Conservation (phyloP, 495 filamentous ascomycete genomes). For the Chaetomium tenue region DNA sequence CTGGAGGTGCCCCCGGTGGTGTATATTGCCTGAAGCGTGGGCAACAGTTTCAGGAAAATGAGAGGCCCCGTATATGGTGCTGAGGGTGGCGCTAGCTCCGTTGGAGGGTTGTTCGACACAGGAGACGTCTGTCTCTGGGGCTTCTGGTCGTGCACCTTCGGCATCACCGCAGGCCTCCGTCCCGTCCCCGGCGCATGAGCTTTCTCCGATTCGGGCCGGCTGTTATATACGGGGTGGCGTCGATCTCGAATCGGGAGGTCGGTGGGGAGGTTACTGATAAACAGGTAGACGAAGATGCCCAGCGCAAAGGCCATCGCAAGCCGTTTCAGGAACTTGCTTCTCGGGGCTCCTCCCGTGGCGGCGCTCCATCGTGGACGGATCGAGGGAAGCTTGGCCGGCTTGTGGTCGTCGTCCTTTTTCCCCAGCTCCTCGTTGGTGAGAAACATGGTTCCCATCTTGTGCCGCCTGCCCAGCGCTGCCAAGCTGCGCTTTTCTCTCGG, state of each 20-base stretch:
- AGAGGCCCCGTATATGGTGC: slow-evolving; percentile 43
- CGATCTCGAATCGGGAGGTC: slow-evolving; percentile 35
- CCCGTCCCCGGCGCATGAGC: slow-evolving; percentile 20
- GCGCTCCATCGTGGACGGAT: slow-evolving; percentile 37
- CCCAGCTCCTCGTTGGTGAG: slow-evolving; percentile 45
- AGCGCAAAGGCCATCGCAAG: slow-evolving; percentile 35
- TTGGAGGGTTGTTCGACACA: not conserved
- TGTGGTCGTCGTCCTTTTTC: slow-evolving; percentile 55
- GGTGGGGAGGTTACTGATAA: slow-evolving; percentile 46
- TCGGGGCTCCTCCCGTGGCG: slow-evolving; percentile 28
- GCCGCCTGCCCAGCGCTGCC: slow-evolving; percentile 1
- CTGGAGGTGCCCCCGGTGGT: slow-evolving; percentile 37
- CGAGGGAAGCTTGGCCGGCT: slow-evolving; percentile 31
- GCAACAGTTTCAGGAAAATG: slow-evolving; percentile 38
- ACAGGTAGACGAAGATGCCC: slow-evolving; percentile 41
- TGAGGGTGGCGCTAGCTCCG: not conserved
- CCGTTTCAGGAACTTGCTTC: slow-evolving; percentile 43
- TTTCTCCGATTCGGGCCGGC: slow-evolving; percentile 24
- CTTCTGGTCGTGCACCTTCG: slow-evolving; percentile 23
- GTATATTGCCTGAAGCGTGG: slow-evolving; percentile 41
- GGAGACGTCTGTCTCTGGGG: slow-evolving; percentile 8
- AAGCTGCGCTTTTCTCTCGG: no score
- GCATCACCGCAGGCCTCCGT: slow-evolving; percentile 6
- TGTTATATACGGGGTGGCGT: slow-evolving; percentile 33
- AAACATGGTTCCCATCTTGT: slow-evolving; percentile 43